These are phyloP conservation scores for Akebia trifoliata DNA, from an alignment of 164 flowering plant genomes.

Conservation along the genomic window DNA sequence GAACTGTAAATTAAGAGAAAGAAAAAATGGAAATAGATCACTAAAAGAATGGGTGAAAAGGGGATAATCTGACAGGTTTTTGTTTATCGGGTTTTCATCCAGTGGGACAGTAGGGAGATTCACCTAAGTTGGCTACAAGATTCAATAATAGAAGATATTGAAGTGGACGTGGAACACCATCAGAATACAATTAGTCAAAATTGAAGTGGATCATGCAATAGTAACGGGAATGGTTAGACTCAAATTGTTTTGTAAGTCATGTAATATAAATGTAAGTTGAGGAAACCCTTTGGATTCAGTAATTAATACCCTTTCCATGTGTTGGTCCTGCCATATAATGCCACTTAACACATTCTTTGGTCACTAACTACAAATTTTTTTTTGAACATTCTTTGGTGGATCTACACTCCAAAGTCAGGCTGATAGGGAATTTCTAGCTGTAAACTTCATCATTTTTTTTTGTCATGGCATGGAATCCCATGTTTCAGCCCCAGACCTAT, in stretches of 20 bases:
- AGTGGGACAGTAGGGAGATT: neutral
- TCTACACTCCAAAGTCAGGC: too few relatives aligned
- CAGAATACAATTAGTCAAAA: neutral
- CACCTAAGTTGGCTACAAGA: neutral
- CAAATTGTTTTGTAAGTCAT: neutral
- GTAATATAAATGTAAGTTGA: too few relatives aligned
- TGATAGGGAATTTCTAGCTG: too few relatives aligned
- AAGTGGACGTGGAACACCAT: neutral
- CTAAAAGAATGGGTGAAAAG: neutral
- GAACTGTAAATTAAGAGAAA: neutral
- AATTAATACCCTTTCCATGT: too few relatives aligned
- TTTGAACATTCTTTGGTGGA: too few relatives aligned
- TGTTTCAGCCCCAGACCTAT: too few relatives aligned
- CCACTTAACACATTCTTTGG: too few relatives aligned
- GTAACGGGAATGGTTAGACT: neutral
- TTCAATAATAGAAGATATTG: neutral
- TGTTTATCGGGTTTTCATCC: neutral
- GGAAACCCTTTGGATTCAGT: too few relatives aligned
- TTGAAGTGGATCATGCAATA: neutral
- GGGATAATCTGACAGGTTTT: neutral
- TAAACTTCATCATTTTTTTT: too few relatives aligned
- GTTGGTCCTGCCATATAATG: too few relatives aligned
- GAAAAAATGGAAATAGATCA: neutral
- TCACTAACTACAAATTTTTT: too few relatives aligned
- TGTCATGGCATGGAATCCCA: too few relatives aligned